Base-by-base conservation (phyloP, 140 eudicot genomes). In the Flaveria floridana region DNA sequence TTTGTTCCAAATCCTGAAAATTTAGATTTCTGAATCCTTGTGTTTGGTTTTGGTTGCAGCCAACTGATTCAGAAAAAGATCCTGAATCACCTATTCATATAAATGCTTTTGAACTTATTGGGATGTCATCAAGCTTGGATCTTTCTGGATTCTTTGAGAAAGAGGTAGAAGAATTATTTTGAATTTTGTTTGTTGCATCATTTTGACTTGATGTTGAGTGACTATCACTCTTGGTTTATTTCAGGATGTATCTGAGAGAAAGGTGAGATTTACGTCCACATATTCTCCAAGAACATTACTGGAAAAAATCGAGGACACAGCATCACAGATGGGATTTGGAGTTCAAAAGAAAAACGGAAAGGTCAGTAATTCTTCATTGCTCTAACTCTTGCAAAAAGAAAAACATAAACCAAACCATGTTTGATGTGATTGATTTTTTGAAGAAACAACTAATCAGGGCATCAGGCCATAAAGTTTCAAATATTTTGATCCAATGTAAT, bases 71-170 rank as follows among this genome's bases (percentile, higher is more conserved):
- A 56, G 95, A 84, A 70, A 87, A 73, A 61, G 88, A 85, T 76
- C 84, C 85, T 2, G 87, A 75, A 46, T 84, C 86, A 2, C 97
- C 90, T 26, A 71, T 84, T n/a, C 85, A 85, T 16, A 88, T 88
- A 47, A 94, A 94, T 61, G 99, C 99, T 61, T 94, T 94, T 84
- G 87, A 88, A 83, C 90, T 94, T 69, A 94, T 94, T 78, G 95
- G 99, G 63, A 94, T 94, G 99, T 91, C 97, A 55, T 88, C 99
- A 9, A 84, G 78, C 70, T 86, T 94, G 48, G 99, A 94, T 80
- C 96, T 94, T 73, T 94, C 99, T 42, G 99, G 99, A 19, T 94
- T 94, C 88, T 94, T 94, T 72, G 99, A 94, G 85, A 84, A 91
- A 82, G 99, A 94, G 89, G 98, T 92, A 66, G 81, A 80, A 66